Conservation (phyloP, 148 eudicot genomes). For the Heliosperma pusillum region DNA sequence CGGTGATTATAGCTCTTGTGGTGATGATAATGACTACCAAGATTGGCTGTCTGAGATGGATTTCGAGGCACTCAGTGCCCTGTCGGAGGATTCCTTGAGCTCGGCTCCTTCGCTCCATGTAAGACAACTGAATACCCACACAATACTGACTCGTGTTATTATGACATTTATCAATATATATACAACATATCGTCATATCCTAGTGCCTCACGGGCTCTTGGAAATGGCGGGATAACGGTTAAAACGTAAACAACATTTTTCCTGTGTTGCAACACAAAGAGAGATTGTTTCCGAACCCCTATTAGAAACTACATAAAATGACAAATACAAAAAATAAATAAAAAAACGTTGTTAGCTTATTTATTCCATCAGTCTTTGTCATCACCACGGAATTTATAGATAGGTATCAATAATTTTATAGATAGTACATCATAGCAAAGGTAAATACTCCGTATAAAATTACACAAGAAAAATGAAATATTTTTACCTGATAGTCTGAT, state of each 20-base stretch:
- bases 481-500: not conserved
- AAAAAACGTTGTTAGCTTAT: not conserved
- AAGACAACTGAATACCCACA: not conserved
- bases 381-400: not conserved
- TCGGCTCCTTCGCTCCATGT: slow-evolving; percentile 42
- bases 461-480: not conserved
- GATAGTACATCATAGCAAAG: too few species aligned
- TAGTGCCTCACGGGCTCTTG: slow-evolving; percentile 56
- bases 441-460: not conserved
- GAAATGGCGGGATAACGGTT: slow-evolving; percentile 34
- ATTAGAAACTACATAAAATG: not conserved
- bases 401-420: too few species aligned
- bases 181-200: too few species aligned
- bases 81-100: slow-evolving; percentile 40
- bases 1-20: slow-evolving; percentile 22
- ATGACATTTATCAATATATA: not conserved
- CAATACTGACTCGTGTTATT: not conserved
- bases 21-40: slow-evolving; percentile 27
- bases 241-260: too few species aligned
- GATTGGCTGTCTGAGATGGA: slow-evolving; percentile 45
- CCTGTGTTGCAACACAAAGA: too few species aligned
- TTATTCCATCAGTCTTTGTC: not conserved
- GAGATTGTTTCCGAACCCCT: slow-evolving; percentile 21
- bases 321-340: too few species aligned
- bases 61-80: slow-evolving; percentile 29